Conservation (phyloP, 495 filamentous ascomycete species). For the Lophium mytilinum region DNA sequence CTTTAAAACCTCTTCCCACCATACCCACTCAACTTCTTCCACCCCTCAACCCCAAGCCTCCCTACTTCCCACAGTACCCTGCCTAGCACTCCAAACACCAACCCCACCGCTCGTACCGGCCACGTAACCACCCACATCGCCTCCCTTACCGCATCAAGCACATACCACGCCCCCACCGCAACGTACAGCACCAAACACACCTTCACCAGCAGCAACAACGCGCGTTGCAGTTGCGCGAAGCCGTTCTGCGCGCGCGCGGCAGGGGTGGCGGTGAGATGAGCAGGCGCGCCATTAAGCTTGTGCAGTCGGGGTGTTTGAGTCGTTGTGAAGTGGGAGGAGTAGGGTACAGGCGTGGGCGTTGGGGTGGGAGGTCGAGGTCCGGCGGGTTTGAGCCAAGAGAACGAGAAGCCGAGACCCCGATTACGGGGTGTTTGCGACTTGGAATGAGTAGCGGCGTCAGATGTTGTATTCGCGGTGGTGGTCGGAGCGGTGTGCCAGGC, state of each 20-base stretch:
- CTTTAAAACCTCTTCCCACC: conserved; percentile 1
- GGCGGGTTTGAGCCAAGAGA: neutral
- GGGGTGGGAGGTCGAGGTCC: conserved; percentile 2
- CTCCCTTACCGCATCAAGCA: conserved; percentile 21
- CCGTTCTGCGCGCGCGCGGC: conserved; percentile 8
- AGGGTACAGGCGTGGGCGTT: conserved; percentile 3
- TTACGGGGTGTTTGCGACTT: neutral
- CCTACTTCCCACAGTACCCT: neutral
- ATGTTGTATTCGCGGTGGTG: neutral
- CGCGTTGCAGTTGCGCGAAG: conserved; percentile 1
- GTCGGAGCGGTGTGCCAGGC: neutral
- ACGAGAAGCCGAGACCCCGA: neutral
- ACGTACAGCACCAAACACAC: conserved; percentile 17
- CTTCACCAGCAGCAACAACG: conserved; percentile 7
- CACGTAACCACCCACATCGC: conserved; percentile 6
- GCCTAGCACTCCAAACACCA: conserved; percentile 1
- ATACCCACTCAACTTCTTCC: conserved; percentile 14
- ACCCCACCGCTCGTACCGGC: conserved; percentile 6
- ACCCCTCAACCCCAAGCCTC: neutral
- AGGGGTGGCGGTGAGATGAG: neutral
- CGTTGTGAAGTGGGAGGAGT: neutral
- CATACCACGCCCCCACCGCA: conserved; percentile 15
- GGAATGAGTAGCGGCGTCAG: neutral
- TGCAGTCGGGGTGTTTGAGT: too few species aligned
- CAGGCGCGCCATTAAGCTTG: too few species aligned